Evolutionary conservation across 2,329 filamentous ascomycete genomes (phyloP).

Genomic region (Beauveria medogensis): DNA sequence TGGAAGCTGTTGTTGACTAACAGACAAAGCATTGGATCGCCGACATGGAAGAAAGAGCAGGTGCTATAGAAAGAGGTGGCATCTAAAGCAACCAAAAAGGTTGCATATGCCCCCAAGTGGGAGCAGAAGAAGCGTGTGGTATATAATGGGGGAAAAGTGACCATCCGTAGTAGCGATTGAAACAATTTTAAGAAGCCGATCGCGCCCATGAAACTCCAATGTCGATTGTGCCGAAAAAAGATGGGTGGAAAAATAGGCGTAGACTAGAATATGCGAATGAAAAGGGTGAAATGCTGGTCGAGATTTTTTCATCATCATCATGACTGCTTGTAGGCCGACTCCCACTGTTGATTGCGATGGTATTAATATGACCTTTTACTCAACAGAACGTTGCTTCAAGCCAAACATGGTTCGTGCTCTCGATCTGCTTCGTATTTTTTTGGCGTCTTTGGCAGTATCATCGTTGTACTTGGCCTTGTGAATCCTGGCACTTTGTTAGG

Average conservation of each 20-base stretch:
- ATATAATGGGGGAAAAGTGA: neutral
- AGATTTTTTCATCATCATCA: neutral
- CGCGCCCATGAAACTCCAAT: slow-evolving; percentile 2
- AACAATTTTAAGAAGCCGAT: neutral
- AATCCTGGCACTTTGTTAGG: slow-evolving; percentile 54
- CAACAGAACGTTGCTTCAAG: slow-evolving; percentile 23
- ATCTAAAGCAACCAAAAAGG: neutral
- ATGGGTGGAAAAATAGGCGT: neutral
- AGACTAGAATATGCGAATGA: neutral
- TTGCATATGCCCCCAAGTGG: neutral
- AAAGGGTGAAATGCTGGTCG: neutral
- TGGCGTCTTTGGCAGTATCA: slow-evolving; percentile 43
- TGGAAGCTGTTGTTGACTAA: neutral
- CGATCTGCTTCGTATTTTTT: slow-evolving; percentile 68
- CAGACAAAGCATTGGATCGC: neutral
- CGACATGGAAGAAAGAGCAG: neutral
- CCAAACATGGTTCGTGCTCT: slow-evolving; percentile 68
- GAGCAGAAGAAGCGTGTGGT: neutral
- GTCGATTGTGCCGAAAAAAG: neutral
- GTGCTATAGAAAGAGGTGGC: neutral
- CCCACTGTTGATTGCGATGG: neutral
- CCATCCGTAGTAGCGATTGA: neutral
- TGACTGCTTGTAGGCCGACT: neutral
- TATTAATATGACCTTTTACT: slow-evolving; percentile 8
- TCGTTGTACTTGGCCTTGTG: slow-evolving; percentile 92